Conservation (phyloP, 441 rosid species). For the Aquilaria agallochum region DNA sequence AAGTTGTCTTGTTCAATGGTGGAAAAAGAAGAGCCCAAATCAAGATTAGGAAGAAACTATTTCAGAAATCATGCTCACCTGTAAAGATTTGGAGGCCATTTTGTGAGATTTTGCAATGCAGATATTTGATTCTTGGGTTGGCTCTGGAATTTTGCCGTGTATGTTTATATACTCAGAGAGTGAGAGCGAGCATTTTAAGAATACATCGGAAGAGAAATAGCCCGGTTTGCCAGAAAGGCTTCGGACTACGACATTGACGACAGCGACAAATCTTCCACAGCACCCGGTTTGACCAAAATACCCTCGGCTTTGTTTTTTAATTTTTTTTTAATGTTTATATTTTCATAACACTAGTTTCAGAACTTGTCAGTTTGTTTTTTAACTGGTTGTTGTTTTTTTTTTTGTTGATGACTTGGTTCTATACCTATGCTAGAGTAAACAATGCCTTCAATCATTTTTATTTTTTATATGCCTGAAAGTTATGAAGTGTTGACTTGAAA, state of each 20-base stretch:
- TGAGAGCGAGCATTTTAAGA: conserved; percentile 2
- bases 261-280: conserved; percentile 20
- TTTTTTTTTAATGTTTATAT: conserved; percentile 1
- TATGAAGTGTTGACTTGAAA: no score
- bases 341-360: not conserved
- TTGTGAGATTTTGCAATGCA: no score
- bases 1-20: not conserved
- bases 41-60: not conserved
- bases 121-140: not conserved
- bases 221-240: conserved; percentile 34
- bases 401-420: no score
- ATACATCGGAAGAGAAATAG: conserved; percentile 11
- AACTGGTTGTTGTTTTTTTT: no score
- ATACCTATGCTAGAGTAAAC: no score
- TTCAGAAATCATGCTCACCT: no score
- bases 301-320: conserved; percentile 18
- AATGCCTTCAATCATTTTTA: no score
- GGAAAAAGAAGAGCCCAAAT: not conserved
- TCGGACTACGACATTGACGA: conserved; percentile 31
- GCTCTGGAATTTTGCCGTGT: not conserved
- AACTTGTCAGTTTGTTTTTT: no score
- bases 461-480: no score
- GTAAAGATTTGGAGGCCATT: no score
- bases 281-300: conserved; percentile 16
- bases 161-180: conserved; percentile 2